Base-by-base conservation (phyloP, 164 flowering plant species). In the Vitis riparia region DNA sequence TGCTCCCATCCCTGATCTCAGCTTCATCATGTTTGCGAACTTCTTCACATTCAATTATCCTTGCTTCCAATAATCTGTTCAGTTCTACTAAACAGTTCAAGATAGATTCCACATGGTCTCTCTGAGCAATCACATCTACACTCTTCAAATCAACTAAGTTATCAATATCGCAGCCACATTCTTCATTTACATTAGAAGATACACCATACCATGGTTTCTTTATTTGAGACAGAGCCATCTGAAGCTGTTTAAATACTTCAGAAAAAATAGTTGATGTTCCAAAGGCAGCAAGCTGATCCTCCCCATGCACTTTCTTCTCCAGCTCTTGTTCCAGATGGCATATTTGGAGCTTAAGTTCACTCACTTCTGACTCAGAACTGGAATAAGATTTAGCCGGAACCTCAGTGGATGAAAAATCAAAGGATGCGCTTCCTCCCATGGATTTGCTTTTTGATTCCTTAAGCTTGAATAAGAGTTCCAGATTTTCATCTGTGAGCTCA, bases 401-500 rank as follows among this genome's bases (percentile, higher is more conserved):
- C 64, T 13, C 62, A 55, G 19, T 49, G n/a, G 70, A 52, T 32
- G 68, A 55, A 66, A 60, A 30, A 55, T 73, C 60, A 27, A 17
- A 23, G 64, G 55, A 32, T 11, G 63, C 2, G 32, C 53, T 51
- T 69, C 48, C 73, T 23, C 48, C 53, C 32, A 1, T 51, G 23
- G 66, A 65, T 50, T 59, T 62, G 51, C 65, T 73, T 51, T 71
- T 77, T 51, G 68, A 71, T 50, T 84, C 79, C 76, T 86, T 85
- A 50, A 86, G 81, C 85, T 83, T 79, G 67, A 77, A 61, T 30
- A 85, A 49, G 19, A 88, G 86, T 29, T 84, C 81, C 30, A 88
- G 65, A 66, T 88, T 88, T 75, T 88, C 92, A 11, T 86, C 83
- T 9, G 89, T 86, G 50, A 88, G 82, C 77, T 88, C 92, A 65